Conservation (phyloP, 352 stramenopile genomes). For the Pythium scleroteichum region DNA sequence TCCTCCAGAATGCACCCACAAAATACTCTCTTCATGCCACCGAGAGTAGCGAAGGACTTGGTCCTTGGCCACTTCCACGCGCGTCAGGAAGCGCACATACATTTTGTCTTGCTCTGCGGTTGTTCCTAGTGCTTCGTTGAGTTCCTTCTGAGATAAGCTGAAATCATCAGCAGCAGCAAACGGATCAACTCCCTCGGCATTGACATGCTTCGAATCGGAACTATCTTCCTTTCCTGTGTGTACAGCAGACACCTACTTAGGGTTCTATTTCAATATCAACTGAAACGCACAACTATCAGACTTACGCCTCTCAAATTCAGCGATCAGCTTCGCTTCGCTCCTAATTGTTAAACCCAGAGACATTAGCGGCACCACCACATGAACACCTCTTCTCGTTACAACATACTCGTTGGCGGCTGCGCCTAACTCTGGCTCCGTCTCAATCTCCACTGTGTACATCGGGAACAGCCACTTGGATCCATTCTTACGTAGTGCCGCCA, state of each 20-base stretch:
- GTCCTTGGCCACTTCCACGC: slow-evolving; percentile 79
- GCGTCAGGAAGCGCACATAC: slow-evolving; percentile 82
- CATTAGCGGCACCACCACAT: too few relatives aligned
- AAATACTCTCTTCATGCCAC: slow-evolving; percentile 80
- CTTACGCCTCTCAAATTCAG: slow-evolving; percentile 67
- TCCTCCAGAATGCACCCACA: slow-evolving; percentile 87
- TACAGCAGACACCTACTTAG: too few relatives aligned
- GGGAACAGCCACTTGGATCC: slow-evolving; percentile 81
- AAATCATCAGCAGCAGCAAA: slow-evolving; percentile 77
- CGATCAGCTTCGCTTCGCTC: slow-evolving; percentile 70
- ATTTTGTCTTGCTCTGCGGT: slow-evolving; percentile 67
- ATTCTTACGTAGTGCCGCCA: slow-evolving; percentile 37
- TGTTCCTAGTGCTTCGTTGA: slow-evolving; percentile 69
- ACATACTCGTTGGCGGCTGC: slow-evolving; percentile 65
- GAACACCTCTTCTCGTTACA: too few relatives aligned
- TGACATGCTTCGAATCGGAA: background rate
- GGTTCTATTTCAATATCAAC: too few relatives aligned
- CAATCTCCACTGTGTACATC: slow-evolving; percentile 74
- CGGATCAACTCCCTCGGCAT: slow-evolving; percentile 38
- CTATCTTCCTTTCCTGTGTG: too few relatives aligned
- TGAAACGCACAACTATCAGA: background rate
- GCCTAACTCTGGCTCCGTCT: slow-evolving; percentile 64
- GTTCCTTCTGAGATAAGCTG: slow-evolving; percentile 71
- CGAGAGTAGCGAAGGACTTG: slow-evolving; percentile 90
- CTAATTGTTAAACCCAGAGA: slow-evolving; percentile 5